Evolutionary conservation across 2,329 filamentous ascomycete genomes (phyloP), one percentile per base, ranked within the genome.

Genomic region (Zasmidium cellare): DNA sequence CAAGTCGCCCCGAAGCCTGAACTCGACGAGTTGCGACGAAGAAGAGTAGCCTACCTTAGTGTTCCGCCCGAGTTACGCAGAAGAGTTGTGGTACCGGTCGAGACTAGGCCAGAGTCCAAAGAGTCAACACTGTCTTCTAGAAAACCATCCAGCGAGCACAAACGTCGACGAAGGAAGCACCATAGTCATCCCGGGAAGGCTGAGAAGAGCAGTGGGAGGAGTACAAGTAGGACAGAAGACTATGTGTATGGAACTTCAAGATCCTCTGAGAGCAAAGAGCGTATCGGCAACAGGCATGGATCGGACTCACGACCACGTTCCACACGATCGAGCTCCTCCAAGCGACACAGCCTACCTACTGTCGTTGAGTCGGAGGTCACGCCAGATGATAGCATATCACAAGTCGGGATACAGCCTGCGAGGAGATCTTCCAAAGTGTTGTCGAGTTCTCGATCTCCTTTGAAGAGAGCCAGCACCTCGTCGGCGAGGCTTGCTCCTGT

Each of bases 21-120:
- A 58, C 58, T 77, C 41, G 72, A 76, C 52, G 76, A 77, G 52
- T 59, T 78, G 50, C 65, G 76, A 53, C 68, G 68, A 28, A 69
- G 70, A 54, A 60, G 76, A 62, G 70, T 71, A 25, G 71, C 71
- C 3, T 78, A 78, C 62, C 76, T 63, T 48, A 57, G 48, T 45
- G 48, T 46, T 12, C 50, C 62, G 7, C 20, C 52, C 0, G 53
- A 47, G 35, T 51, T 56, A 52, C 59, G 61, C 14, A 60, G 51
- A 48, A 28, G 53, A 45, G 44, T 50, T 3, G 46, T 57, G 28
- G 28, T 53, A 22, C 53, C 50, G 20, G 38, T 28, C 25, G 45
- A 53, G 16, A 19, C 22, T 23, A 61, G 38, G 35, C 45, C 28
- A 23, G 24, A 44, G 24, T 31, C 23, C 5, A 62, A 49, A 53